These are phyloP conservation scores for Hortaea sp. DNA, from an alignment of 2,329 filamentous ascomycete species.

Conservation along the genomic window DNA sequence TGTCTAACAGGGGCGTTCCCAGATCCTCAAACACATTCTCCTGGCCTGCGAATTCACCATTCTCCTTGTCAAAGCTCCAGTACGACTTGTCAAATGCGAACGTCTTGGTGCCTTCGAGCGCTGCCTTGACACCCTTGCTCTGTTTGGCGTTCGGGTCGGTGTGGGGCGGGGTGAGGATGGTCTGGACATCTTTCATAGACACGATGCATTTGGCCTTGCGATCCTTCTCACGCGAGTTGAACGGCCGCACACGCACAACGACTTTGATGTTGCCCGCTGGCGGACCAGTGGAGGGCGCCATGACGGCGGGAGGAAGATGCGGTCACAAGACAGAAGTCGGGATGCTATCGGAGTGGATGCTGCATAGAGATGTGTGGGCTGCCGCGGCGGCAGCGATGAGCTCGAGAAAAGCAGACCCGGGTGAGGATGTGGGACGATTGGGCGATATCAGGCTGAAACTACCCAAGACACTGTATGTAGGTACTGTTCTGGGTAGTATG, in stretches of 20 bases:
- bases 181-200: slow-evolving; percentile 90
- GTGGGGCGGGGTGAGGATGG: slow-evolving; percentile 66
- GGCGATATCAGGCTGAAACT: too few species aligned
- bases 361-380: slow-evolving; percentile 6
- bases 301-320: slow-evolving; percentile 4
- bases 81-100: slow-evolving; percentile 97
- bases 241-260: slow-evolving; percentile 90
- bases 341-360: slow-evolving; percentile 6
- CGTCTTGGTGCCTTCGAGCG: slow-evolving; percentile 58
- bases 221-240: slow-evolving; percentile 78
- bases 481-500: too few species aligned
- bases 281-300: slow-evolving; percentile 11
- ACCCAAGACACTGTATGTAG: too few species aligned
- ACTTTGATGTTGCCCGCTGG: slow-evolving; percentile 82
- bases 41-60: slow-evolving; percentile 78
- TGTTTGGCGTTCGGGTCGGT: slow-evolving; percentile 39
- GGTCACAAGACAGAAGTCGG: neutral
- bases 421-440: too few species aligned
- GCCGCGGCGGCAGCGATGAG: slow-evolving; percentile 6
- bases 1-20: slow-evolving; percentile 83
- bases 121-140: slow-evolving; percentile 58
- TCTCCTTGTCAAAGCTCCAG: slow-evolving; percentile 87
- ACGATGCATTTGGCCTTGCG: slow-evolving; percentile 93
- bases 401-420: too few species aligned
- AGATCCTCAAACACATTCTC: slow-evolving; percentile 81